Base-by-base conservation (phyloP, 1,284 basidiomycete genomes). In the Trichosporon asahii region DNA sequence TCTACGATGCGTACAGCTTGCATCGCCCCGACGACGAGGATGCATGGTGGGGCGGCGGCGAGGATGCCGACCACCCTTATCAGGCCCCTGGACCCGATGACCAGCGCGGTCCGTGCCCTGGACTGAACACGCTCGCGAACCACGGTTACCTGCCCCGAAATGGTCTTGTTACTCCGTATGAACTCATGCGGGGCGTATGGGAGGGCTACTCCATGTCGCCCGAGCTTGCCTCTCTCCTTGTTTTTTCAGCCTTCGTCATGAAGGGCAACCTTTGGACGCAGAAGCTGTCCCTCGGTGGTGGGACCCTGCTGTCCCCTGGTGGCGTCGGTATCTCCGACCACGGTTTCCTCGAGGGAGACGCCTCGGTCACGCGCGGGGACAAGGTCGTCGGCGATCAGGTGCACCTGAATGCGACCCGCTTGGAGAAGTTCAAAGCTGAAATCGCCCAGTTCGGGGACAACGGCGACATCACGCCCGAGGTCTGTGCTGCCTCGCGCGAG, bases 81-180 rank as follows among this genome's bases (percentile, higher is more conserved):
- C 40, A 66, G 21, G 70, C 73, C 8, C 72, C 40, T 11, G 40
- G 15, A 7, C 40, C 15, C 18, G 3, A 15, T 11, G 37, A 40
- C 74, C 53, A 70, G 60, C 75, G 76, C 2, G 79, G 80, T 33
- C 76, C 76, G 11, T 82, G 79, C 69, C 80, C 80, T 1, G 80
- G 80, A 27, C 72, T 82, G 53, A 82, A 81, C 75, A 77, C 77
- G 1, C 61, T 80, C 18, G 80, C 80, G 18, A 79, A 78, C 64
- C 75, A 80, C 70, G 76, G 76, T 66, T 75, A 75, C 69, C 61
- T 70, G 35, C 72, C 70, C 37, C 70, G 77, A 44, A 73, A 69
- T 64, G 81, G 81, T n/a, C 73, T 83, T 44, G 75, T 78, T 37
- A 76, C 76, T 21, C 57, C 66, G 7, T 46, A 68, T 55, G 71